These are phyloP conservation scores for Fusarium tricinctum DNA, from an alignment of 2,329 filamentous ascomycete species.

Conservation along the genomic window DNA sequence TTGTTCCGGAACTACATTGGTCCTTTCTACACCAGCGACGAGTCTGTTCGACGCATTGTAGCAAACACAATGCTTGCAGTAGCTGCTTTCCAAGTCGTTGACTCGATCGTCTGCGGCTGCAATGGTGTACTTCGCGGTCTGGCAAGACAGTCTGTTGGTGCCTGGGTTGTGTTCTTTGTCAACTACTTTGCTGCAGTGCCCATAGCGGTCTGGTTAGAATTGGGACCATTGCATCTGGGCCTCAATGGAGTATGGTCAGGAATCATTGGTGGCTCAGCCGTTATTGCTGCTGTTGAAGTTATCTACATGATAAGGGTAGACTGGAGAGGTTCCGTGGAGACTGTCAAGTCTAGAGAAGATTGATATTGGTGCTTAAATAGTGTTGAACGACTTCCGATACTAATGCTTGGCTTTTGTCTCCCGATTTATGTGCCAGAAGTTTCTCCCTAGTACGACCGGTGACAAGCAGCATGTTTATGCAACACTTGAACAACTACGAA, in stretches of 20 bases:
- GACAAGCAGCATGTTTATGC: too few relatives aligned
- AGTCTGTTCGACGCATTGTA: constrained; percentile 15
- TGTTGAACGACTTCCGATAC: too few relatives aligned
- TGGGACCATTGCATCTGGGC: constrained; percentile 14
- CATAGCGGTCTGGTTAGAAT: constrained; percentile 25
- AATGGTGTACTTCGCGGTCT: constrained; percentile 33
- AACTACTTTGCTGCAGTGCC: constrained; percentile 40
- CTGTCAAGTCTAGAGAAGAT: constrained; percentile 29
- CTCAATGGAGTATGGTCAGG: constrained; percentile 37
- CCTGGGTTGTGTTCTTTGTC: constrained; percentile 32
- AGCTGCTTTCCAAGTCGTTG: constrained; percentile 21
- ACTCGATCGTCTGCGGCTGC: constrained; percentile 30
- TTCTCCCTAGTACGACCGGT: too few relatives aligned
- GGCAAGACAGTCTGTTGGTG: constrained; percentile 30
- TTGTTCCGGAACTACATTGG: constrained; percentile 15
- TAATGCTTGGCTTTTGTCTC: too few relatives aligned
- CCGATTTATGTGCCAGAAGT: too few relatives aligned
- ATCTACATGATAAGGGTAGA: constrained; percentile 33
- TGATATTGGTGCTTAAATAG: not conserved
- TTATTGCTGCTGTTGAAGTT: constrained; percentile 21
- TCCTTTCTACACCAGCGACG: constrained; percentile 27
- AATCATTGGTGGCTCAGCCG: constrained; percentile 16
- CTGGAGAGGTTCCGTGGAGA: constrained; percentile 24
- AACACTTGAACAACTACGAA: too few relatives aligned
- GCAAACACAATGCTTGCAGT: constrained; percentile 22